Base-by-base conservation (phyloP, 1,139 yeast species). In the Hanseniaspora gamundiae region DNA sequence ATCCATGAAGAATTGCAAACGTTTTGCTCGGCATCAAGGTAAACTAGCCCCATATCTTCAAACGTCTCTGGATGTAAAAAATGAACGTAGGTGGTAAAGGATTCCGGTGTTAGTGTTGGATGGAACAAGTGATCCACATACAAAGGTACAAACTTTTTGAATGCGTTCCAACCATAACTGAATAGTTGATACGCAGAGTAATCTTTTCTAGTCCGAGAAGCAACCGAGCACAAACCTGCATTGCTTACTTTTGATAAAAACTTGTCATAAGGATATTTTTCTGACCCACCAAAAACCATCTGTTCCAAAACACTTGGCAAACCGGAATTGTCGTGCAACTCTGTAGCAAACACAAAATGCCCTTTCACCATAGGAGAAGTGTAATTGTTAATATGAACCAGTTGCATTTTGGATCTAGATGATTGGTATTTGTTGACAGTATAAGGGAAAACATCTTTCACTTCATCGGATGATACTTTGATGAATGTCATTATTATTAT, bases 151-250 rank as follows among this genome's bases (percentile, higher is more conserved):
- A 86, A 63, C 43, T 76, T 68, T 46, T 71, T 73, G 62, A 86
- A 86, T 1, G 94, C 95, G 45, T 85, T 87, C 93, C 94, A 84
- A 4, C 95, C 95, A 0, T 94, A 94, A 26, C 91, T 76, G 17
- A 79, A 73, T 42, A 86, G 67, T 2, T 94, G 83, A 55, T 86
- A 86, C 2, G 84, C 94, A 0, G 95, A 86, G 55, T 82, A 88
- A 60, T 86, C 95, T 24, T 24, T 3, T 83, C 80, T 1, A 78
- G 81, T 86, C 94, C 94, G 85, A 0, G 95, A 95, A 55, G 86
- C 86, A 0, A 95, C 86, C 13, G 74, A 69, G 2, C 93, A 79
- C 52, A 78, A 79, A 49, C 83, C 76, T 45, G 83, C 64, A 56
- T 83, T 82, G 2, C 95, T 91, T 47, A 85, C 65, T 10, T 75